Conservation (phyloP, 768 basidiomycete genomes). For the Hygrocybe punicea region DNA sequence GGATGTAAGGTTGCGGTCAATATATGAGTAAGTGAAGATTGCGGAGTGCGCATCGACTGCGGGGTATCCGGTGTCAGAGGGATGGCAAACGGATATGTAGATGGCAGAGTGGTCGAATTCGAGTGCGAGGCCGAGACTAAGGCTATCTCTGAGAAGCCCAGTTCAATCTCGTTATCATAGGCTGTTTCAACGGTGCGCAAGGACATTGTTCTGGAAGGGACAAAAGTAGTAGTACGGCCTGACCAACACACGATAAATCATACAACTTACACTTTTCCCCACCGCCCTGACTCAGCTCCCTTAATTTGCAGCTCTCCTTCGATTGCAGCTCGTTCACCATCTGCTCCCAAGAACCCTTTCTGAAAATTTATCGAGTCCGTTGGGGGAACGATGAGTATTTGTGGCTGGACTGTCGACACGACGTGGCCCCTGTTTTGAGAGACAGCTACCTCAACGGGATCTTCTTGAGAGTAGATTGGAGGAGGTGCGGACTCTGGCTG, state of each 20-base stretch:
- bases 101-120: conserved; percentile 45
- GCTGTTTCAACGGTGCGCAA: conserved; percentile 66
- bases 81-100: conserved; percentile 75
- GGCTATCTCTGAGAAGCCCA: conserved; percentile 53
- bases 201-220: conserved; percentile 52
- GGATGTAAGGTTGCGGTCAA: conserved; percentile 67
- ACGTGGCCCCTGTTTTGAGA: conserved; percentile 17
- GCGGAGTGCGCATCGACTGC: conserved; percentile 73
- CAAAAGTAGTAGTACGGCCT: conserved; percentile 1
- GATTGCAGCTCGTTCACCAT: conserved; percentile 76
- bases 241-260: conserved; percentile 16
- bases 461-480: conserved; percentile 58
- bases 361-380: conserved; percentile 74
- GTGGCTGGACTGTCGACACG: conserved; percentile 38
- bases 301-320: conserved; percentile 89
- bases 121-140: conserved; percentile 43
- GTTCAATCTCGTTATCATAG: conserved; percentile 61
- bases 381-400: conserved; percentile 73
- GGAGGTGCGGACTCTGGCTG: conserved; percentile 48
- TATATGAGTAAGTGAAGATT: conserved; percentile 68
- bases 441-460: conserved; percentile 23
- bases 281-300: conserved; percentile 53
- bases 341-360: conserved; percentile 80
- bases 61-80: conserved; percentile 77
- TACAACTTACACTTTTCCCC: conserved; percentile 63